Evolutionary conservation across 2,329 filamentous ascomycete genomes (phyloP).

Genomic region (Chrysosporium keratinophilum): DNA sequence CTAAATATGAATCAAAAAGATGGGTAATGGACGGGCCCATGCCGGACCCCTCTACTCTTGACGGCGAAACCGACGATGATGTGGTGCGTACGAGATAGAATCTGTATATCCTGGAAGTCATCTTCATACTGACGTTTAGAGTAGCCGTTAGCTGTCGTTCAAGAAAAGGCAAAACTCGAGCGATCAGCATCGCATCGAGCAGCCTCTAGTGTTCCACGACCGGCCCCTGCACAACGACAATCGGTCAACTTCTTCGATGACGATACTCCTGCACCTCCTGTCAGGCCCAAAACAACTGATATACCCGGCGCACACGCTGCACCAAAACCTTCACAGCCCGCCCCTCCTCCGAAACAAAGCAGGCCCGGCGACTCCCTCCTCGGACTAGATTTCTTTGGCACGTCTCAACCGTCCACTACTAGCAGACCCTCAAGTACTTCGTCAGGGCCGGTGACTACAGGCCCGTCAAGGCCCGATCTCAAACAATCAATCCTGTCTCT

Average conservation of each 20-base stretch:
- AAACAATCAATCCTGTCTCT: constrained; percentile 96
- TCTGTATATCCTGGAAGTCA: not conserved
- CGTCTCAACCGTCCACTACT: constrained; percentile 56
- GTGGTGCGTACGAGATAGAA: constrained; percentile 46
- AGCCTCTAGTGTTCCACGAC: constrained; percentile 36
- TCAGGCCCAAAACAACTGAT: constrained; percentile 63
- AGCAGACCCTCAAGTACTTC: constrained; percentile 70
- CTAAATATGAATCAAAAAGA: constrained; percentile 96
- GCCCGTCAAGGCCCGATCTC: constrained; percentile 71
- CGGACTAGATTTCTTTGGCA: constrained; percentile 84
- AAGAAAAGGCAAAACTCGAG: constrained; percentile 60
- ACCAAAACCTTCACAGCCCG: constrained; percentile 39
- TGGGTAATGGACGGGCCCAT: constrained; percentile 98
- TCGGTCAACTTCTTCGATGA: constrained; percentile 75
- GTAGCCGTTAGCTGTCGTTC: constrained; percentile 55
- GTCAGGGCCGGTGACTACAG: constrained; percentile 47
- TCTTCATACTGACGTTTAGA: constrained; percentile 18
- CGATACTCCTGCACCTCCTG: constrained; percentile 48
- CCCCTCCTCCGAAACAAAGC: constrained; percentile 45
- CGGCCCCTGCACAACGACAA: constrained; percentile 26
- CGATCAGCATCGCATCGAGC: constrained; percentile 47
- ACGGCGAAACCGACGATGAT: constrained; percentile 78
- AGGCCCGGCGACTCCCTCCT: constrained; percentile 77
- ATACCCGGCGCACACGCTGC: constrained; percentile 10
- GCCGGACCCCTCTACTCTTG: constrained; percentile 81